phyloP scores from a whole-genome alignment of 306 rosid genomes.

The Purshia tridentata region DNA sequence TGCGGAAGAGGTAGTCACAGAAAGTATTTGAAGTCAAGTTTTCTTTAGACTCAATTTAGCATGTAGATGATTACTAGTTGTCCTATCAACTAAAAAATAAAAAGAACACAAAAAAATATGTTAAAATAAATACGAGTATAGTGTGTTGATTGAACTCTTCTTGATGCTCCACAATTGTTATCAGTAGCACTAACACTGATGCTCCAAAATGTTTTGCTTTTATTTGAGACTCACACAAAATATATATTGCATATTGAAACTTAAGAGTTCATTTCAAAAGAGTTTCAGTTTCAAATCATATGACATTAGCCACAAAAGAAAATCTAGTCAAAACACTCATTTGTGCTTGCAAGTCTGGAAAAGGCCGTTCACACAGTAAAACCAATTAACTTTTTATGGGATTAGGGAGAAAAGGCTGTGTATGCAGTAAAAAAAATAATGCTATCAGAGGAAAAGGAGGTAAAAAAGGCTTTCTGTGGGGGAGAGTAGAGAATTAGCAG shows the following conservation, averaged over 20 bases:
- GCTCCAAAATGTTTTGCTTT: not conserved
- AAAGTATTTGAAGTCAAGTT: slow-evolving; percentile 11
- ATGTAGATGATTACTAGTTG: not conserved
- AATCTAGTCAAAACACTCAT: too few species aligned
- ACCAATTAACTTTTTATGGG: not conserved
- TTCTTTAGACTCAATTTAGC: not conserved
- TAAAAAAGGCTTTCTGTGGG: not conserved
- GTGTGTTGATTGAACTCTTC: not conserved
- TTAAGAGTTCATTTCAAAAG: not conserved
- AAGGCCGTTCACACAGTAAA: not conserved
- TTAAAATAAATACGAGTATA: not conserved
- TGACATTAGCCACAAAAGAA: not conserved
- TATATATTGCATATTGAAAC: not conserved
- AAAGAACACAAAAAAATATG: not conserved
- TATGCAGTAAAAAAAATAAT: not conserved
- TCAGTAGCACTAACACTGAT: not conserved
- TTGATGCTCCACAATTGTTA: not conserved
- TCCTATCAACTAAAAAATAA: not conserved
- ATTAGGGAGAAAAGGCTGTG: not conserved
- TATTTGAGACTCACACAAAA: not conserved
- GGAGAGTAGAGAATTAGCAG: not conserved
- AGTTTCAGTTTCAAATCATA: not conserved
- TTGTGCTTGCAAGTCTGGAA: not conserved
- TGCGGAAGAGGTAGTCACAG: slow-evolving; percentile 59
- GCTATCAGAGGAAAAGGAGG: not conserved